Conservation (phyloP, 73 alveolate species). For the Paramecium caudatum region DNA sequence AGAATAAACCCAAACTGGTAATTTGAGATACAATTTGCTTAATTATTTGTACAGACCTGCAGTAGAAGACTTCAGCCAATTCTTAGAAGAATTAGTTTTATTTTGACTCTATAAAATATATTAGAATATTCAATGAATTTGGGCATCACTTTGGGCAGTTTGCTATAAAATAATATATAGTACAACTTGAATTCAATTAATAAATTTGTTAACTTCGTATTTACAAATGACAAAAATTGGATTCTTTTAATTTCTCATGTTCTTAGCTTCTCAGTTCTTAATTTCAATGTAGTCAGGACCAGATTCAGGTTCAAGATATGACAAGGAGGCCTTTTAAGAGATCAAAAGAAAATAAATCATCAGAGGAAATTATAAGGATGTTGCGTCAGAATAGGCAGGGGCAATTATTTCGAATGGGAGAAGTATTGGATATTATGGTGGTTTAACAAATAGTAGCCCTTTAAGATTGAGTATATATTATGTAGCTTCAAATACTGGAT, state of each 20-base stretch:
- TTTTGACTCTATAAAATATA: too few relatives aligned
- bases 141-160: too few relatives aligned
- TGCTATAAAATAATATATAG: too few relatives aligned
- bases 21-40: not conserved
- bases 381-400: slow-evolving; percentile 20
- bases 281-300: too few relatives aligned
- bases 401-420: not conserved
- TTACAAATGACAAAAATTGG: too few relatives aligned
- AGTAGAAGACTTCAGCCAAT: not conserved
- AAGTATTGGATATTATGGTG: slow-evolving; percentile 6
- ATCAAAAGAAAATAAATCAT: not conserved
- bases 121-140: too few relatives aligned
- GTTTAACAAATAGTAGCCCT: not conserved
- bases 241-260: too few relatives aligned
- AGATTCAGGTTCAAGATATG: too few relatives aligned
- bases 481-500: not conserved
- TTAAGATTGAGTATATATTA: not conserved
- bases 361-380: slow-evolving; percentile 10
- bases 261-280: too few relatives aligned
- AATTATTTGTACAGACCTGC: not conserved
- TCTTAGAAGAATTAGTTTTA: not conserved
- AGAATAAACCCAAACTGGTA: not conserved
- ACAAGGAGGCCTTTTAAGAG: too few relatives aligned
- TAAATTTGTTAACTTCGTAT: too few relatives aligned
- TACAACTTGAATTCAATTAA: too few relatives aligned